Evolutionary conservation across 192 early-diverging fungal genomes (phyloP), one percentile per base, ranked within the genome.

Genomic region (Phlyctochytrium bullatum): DNA sequence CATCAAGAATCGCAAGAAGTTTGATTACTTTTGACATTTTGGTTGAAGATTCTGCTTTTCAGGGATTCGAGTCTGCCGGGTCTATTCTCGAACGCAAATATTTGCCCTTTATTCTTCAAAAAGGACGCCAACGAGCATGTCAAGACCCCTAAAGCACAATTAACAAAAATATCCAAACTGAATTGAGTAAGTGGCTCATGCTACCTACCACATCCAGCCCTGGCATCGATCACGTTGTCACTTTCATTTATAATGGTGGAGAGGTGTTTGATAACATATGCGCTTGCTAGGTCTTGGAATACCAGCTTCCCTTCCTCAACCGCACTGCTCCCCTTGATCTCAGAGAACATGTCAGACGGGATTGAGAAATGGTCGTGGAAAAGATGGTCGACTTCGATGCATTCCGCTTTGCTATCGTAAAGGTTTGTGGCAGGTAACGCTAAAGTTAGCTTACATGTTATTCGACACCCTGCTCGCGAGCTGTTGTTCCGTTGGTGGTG

Each of bases 81-180:
- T 71, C 95, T 88, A 57, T 85, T 78, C 69, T 98, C 96, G 70
- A 94, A 94, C 0, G 93, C 93, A 78, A 86, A 91, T 34, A 98
- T 84, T 50, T 76, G 79, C 30, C 94, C 96, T 1, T 76, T 76
- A 52, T 91, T 91, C 27, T 83, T 83, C 86, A 96, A 86, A n/a
- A 91, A 72, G 40, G 88, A 87, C 1, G 89, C 88, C 59, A 98
- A 76, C 66, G 95, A 91, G 56, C 90, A 87, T 2, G 92, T 91
- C 73, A 93, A 95, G 74, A 91, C 94, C 3, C 96, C 96, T 34
- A 88, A 30, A 23, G n/a, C n/a, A n/a, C n/a, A n/a, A n/a, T n/a
- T n/a, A n/a, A n/a, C n/a, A n/a, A n/a, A n/a, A n/a, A n/a, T n/a
- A n/a, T n/a, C n/a, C n/a, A n/a, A n/a, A n/a, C n/a, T 25, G 30